A percentile compares a stretch with the other conserved stretches of the same genome.
phyloP scores from a whole-genome alignment of 192 early-diverging fungal species.

The Coemansia sp. region DNA sequence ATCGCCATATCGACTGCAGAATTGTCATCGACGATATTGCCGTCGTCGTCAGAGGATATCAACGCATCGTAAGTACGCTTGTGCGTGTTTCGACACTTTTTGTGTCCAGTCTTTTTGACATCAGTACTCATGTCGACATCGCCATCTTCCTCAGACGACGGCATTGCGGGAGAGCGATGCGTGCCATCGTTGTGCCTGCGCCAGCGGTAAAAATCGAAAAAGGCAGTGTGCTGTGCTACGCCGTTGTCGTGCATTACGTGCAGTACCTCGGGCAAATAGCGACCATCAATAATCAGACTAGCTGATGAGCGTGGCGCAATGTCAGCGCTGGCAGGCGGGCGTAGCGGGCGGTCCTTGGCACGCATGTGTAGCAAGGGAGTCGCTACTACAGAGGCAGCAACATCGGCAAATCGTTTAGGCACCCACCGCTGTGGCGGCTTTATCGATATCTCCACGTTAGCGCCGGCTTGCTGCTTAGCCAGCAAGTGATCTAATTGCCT shows the following conservation, averaged over 20 bases:
- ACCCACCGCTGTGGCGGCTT: neutral
- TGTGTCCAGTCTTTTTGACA: neutral
- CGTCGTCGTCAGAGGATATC: neutral
- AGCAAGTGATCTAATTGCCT: neutral
- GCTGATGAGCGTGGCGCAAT: neutral
- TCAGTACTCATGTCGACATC: neutral
- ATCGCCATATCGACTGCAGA: neutral
- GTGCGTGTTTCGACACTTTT: neutral
- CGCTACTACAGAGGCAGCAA: neutral
- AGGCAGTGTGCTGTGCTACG: neutral
- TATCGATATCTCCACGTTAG: neutral
- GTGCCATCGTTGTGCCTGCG: slow-evolving; percentile 8
- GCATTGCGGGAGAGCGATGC: neutral
- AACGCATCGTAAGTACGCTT: neutral
- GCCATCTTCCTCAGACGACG: neutral
- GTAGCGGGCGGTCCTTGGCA: neutral
- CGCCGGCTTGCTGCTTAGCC: neutral
- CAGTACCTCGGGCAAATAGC: neutral
- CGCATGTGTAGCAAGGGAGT: neutral
- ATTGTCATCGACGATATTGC: neutral
- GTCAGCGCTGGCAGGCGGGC: neutral
- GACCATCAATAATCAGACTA: neutral
- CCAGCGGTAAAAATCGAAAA: slow-evolving; percentile 12
- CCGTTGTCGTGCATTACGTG: neutral
- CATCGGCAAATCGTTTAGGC: neutral